Evolutionary conservation across 129 eudicot genomes (phyloP).

Genomic region (Cynara cardunculus): DNA sequence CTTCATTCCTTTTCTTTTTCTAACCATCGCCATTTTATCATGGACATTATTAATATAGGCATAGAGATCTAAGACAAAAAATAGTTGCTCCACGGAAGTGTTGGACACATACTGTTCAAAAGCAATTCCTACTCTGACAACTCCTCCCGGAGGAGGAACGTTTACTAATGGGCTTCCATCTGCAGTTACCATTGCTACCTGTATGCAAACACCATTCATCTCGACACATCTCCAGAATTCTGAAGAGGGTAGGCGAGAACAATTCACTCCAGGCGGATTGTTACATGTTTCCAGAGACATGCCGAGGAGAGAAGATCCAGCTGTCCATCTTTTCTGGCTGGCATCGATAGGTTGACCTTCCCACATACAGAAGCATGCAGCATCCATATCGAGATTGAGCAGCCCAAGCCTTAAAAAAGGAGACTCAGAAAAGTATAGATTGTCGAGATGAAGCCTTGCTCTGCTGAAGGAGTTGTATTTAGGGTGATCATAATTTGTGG

Average conservation of each 20-base stretch:
- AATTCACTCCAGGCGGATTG: constrained; percentile 12
- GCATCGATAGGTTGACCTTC: constrained; percentile 79
- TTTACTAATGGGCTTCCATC: constrained; percentile 62
- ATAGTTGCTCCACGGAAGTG: constrained; percentile 81
- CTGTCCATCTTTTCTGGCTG: constrained; percentile 69
- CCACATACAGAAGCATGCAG: constrained; percentile 92
- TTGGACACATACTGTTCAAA: constrained; percentile 69
- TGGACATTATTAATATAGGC: constrained; percentile 56
- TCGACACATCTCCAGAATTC: constrained; percentile 76
- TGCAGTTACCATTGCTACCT: constrained; percentile 92
- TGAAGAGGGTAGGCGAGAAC: constrained; percentile 32
- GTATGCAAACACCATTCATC: constrained; percentile 52
- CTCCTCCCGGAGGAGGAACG: constrained; percentile 83
- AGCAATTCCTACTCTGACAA: constrained; percentile 72
- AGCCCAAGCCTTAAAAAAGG: constrained; percentile 54
- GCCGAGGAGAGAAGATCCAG: constrained; percentile 59
- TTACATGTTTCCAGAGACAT: constrained; percentile 55
- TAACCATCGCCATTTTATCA: constrained; percentile 50
- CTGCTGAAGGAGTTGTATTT: constrained; percentile 46
- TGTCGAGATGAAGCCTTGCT: constrained; percentile 68
- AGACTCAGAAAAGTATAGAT: constrained; percentile 53
- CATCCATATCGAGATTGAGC: constrained; percentile 88
- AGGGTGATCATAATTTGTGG: constrained; percentile 11
- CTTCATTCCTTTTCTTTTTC: constrained; percentile 30
- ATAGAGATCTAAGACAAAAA: constrained; percentile 71